Conservation (phyloP, 352 stramenopile genomes). For the Pelagophyceae sp. region DNA sequence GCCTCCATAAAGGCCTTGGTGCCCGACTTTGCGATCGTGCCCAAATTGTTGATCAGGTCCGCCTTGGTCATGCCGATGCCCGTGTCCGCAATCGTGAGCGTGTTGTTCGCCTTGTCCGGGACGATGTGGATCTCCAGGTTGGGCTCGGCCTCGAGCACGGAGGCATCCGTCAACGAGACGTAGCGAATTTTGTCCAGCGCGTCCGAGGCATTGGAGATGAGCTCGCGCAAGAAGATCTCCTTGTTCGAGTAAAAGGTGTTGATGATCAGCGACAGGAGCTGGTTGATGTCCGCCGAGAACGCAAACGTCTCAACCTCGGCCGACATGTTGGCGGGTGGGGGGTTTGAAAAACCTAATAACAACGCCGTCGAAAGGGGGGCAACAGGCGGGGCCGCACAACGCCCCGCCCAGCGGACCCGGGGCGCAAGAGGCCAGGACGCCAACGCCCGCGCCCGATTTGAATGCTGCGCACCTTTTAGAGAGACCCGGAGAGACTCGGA, state of each 20-base stretch:
- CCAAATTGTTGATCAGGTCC: slow-evolving; percentile 98
- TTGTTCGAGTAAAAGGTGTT: slow-evolving; percentile 99
- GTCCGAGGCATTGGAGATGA: slow-evolving; percentile 92
- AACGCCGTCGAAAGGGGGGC: no score
- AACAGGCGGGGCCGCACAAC: no score
- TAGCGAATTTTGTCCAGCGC: slow-evolving; percentile 95
- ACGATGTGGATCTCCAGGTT: slow-evolving; percentile 98
- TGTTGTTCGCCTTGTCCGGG: slow-evolving; percentile 98
- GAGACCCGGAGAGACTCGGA: no score
- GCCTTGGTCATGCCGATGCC: slow-evolving; percentile 99
- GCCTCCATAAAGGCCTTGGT: slow-evolving; percentile 99
- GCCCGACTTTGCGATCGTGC: slow-evolving; percentile 99
- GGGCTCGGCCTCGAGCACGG: slow-evolving; percentile 87
- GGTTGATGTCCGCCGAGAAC: slow-evolving; percentile 99
- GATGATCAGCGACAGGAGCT: slow-evolving; percentile 95
- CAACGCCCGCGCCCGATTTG: no score
- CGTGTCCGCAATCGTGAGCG: slow-evolving; percentile 94
- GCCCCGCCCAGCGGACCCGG: no score
- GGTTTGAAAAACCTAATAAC: no score
- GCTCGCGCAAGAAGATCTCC: slow-evolving; percentile 93
- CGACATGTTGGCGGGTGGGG: not conserved
- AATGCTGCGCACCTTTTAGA: no score
- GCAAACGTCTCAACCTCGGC: slow-evolving; percentile 92
- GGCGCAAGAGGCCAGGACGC: no score
- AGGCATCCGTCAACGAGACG: slow-evolving; percentile 87